Evolutionary conservation across 1,284 basidiomycete species (phyloP), one percentile per base, ranked within the genome.

Genomic region (Stygiomarasmius scandens): DNA sequence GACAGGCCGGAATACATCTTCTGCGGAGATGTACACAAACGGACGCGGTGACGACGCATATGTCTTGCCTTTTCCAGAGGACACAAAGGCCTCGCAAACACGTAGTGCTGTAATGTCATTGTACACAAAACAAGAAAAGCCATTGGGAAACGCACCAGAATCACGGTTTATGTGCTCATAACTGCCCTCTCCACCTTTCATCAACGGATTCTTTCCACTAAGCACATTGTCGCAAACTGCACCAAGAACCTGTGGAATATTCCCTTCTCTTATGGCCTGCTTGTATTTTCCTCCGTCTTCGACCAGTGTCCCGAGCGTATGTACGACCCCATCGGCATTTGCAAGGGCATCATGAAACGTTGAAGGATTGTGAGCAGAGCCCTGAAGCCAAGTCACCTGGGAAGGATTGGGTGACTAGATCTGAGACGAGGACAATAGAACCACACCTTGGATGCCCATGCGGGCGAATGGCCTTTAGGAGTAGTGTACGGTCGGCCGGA

Each of bases 21-120:
- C 96, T 3, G 96, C 96, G 32, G 96, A 99, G 60, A 99, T 81
- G 74, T 92, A 98, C 45, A 98, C 82, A 73, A 99, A 98, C 4
- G 93, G 85, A 50, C 87, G 83, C 54, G 81, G 77, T 3, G 65
- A 62, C 43, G 73, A 70, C 27, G 4, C 44, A 44, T 72, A 72
- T 23, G 67, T 60, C 34, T 67, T 55, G 36, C 44, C 67, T 24
- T 71, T 69, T 52, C 71, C 62, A 25, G 80, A 81, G 23, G 76
- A 72, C 29, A 88, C 64, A 70, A 93, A 91, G 8, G 90, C 84
- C 68, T 90, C 82, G 67, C 91, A 89, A 29, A 92, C 87, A 24
- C 81, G 80, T 56, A 95, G 67, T 24, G 92, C 90, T 93, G 67
- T 54, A 54, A 49, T n/a, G n/a, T n/a, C n/a, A n/a, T n/a, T n/a